Base-by-base conservation (phyloP, 257 asterid genomes). In the Asclepias syriaca region DNA sequence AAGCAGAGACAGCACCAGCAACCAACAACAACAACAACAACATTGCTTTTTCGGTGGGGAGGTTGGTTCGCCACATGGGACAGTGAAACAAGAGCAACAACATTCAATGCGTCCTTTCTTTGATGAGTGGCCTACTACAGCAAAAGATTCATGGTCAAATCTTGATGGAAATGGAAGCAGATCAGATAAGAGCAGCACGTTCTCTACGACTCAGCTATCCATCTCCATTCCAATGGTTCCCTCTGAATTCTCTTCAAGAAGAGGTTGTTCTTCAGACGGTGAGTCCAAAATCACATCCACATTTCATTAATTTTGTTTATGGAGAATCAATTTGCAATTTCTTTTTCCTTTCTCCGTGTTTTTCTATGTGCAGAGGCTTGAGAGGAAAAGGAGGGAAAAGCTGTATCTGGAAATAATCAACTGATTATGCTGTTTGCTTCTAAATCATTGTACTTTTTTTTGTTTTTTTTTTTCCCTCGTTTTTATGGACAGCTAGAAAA, bases 21-120 rank as follows among this genome's bases (percentile, higher is more conserved):
- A 0, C 27, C 27, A 87, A 32, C 92, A 88, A 53, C 96, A 86
- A 61, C 97, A 87, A 39, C 92, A 88, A 56, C 96, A 86, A 61
- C 97, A 87, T 80, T 81, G 91, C 84, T 88, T 87, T 75, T 78
- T 89, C 40, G 88, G 95, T 65, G 83, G 81, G 19, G 95, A 88
- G 57, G 75, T 82, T 2, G 81, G 79, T 75, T 84, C 90, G 1
- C 74, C 90, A 2, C 72, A 84, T 1, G 90, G 87, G 29, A 16
- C 86, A 22, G 69, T 56, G 56, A 88, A 89, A 82, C 96, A 87
- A 70, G 93, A 93, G 73, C 93, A 85, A 55, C 87, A 87, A 58
- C 87, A 87, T 27, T 87, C 89, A 0, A 89, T 93, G 76, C 97
- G 84, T 63, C 92, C 89, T 69, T 93, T 91, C 90, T 93, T 93